Evolutionary conservation across 2,329 filamentous ascomycete genomes (phyloP).

Genomic region (Trichoderma sp.): DNA sequence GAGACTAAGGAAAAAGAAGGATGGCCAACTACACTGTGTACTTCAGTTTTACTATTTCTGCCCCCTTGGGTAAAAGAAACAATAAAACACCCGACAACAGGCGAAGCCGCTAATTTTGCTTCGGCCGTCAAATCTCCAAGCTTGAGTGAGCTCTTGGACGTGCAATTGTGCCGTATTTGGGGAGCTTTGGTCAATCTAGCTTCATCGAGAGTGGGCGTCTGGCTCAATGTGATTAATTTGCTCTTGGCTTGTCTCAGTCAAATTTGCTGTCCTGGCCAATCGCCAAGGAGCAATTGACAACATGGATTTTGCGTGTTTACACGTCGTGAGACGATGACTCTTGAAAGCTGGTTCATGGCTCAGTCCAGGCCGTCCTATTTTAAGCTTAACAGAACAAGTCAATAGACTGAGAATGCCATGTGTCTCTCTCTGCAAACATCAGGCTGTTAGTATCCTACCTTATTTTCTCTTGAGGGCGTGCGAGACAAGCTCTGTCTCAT

Average conservation of each 20-base stretch:
- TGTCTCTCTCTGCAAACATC: background rate
- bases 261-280: background rate
- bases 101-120: background rate
- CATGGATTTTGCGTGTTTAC: background rate
- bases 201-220: background rate
- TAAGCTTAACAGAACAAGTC: background rate
- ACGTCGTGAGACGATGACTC: background rate
- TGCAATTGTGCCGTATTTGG: background rate
- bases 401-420: background rate
- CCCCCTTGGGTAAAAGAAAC: background rate
- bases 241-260: constrained; percentile 11
- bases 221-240: background rate
- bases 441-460: background rate
- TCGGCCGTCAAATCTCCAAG: background rate
- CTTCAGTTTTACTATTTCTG: background rate
- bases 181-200: background rate
- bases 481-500: background rate
- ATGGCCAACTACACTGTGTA: constrained; percentile 15
- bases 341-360: background rate
- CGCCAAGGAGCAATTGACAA: background rate
- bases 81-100: background rate
- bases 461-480: background rate
- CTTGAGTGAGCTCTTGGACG: background rate
- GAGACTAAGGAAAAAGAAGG: background rate
- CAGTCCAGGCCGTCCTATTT: constrained; percentile 4